Percentiles rank a stretch among this genome's conserved stretches.
phyloP scores from a whole-genome alignment of 345 rosid genomes.

The Camelina neglecta region DNA sequence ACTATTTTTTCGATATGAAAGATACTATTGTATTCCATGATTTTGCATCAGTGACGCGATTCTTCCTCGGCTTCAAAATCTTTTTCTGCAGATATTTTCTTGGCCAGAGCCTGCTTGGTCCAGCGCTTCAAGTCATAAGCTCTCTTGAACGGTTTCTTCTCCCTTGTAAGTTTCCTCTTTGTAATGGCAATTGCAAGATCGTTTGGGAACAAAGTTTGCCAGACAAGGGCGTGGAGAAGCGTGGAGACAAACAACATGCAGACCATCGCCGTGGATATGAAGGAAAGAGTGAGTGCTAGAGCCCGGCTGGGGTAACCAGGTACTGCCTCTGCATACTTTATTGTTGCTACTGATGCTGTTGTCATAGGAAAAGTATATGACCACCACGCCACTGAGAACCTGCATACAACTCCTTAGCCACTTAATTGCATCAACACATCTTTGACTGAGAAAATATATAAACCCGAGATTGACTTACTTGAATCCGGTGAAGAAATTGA shows the following conservation, averaged over 20 bases:
- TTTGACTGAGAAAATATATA: background rate
- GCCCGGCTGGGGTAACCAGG: slow-evolving; percentile 64
- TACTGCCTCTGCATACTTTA: slow-evolving; percentile 85
- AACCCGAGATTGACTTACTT: slow-evolving; percentile 51
- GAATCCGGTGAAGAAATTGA: slow-evolving; percentile 95
- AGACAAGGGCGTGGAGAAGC: slow-evolving; percentile 77
- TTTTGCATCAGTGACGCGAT: slow-evolving; percentile 44
- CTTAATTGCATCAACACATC: slow-evolving; percentile 17
- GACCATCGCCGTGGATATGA: slow-evolving; percentile 84
- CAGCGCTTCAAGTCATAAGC: slow-evolving; percentile 70
- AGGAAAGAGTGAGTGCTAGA: slow-evolving; percentile 74
- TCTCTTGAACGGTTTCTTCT: slow-evolving; percentile 66
- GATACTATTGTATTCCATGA: slow-evolving; percentile 13
- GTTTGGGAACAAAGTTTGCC: slow-evolving; percentile 77
- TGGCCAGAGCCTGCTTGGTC: slow-evolving; percentile 71
- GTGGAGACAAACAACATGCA: slow-evolving; percentile 66
- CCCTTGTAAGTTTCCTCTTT: slow-evolving; percentile 60
- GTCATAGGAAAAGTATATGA: slow-evolving; percentile 98
- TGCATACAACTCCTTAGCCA: slow-evolving; percentile 33
- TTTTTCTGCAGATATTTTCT: slow-evolving; percentile 52
- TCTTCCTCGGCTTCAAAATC: slow-evolving; percentile 49
- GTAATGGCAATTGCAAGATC: slow-evolving; percentile 92
- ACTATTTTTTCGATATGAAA: slow-evolving; percentile 11
- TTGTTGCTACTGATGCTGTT: slow-evolving; percentile 82
- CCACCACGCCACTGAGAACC: slow-evolving; percentile 98